Conservation (phyloP, 2,329 filamentous ascomycete genomes). For the Penicillium corylophilum region DNA sequence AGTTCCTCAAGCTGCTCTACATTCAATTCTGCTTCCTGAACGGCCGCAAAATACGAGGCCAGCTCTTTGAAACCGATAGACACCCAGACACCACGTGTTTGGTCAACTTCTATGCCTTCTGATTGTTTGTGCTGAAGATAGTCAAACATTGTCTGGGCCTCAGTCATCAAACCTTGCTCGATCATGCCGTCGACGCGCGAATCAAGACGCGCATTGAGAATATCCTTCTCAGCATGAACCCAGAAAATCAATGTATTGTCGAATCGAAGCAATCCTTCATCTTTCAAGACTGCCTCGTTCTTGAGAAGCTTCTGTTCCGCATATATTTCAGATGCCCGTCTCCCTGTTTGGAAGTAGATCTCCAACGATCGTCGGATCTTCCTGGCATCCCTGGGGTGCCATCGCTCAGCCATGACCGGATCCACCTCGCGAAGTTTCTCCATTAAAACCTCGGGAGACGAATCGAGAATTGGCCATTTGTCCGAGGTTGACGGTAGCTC, state of each 20-base stretch:
- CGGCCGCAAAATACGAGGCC: constrained; percentile 64
- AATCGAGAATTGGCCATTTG: constrained; percentile 69
- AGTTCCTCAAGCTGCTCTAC: constrained; percentile 53
- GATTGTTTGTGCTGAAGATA: constrained; percentile 48
- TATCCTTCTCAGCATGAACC: constrained; percentile 73
- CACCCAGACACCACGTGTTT: constrained; percentile 85
- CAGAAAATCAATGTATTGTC: constrained; percentile 71
- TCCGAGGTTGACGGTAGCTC: constrained; percentile 27
- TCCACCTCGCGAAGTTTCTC: constrained; percentile 75
- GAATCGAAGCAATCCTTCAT: constrained; percentile 47
- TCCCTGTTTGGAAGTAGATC: constrained; percentile 82
- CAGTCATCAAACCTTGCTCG: constrained; percentile 60
- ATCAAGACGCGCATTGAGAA: constrained; percentile 70
- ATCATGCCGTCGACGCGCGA: constrained; percentile 83
- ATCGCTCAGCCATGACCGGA: constrained; percentile 81
- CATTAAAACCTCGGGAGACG: constrained; percentile 69
- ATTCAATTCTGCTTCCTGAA: constrained; percentile 24
- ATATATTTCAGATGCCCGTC: constrained; percentile 81
- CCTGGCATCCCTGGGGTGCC: constrained; percentile 90
- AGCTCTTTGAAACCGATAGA: constrained; percentile 97
- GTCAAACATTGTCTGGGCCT: constrained; percentile 56
- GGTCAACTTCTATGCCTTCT: constrained; percentile 61
- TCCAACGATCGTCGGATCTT: constrained; percentile 89
- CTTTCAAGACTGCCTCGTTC: constrained; percentile 23
- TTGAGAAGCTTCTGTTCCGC: constrained; percentile 63